These are phyloP conservation scores for Aspergillus bombycis DNA, from an alignment of 2,329 filamentous ascomycete species.

Conservation along the genomic window DNA sequence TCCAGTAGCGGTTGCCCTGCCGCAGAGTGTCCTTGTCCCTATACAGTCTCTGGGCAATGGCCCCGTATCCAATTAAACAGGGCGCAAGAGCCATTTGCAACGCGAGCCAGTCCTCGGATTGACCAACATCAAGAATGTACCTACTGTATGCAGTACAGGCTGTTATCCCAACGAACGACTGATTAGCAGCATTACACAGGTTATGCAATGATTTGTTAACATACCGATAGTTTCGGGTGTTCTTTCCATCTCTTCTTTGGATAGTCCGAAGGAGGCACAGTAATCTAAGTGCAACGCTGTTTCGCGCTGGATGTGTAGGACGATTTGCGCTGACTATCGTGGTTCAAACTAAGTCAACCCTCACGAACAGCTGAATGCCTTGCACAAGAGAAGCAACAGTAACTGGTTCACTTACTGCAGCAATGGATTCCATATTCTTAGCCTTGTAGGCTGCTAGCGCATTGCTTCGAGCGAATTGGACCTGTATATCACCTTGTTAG, in stretches of 20 bases:
- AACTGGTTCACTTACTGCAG: constrained; percentile 56
- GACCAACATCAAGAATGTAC: constrained; percentile 86
- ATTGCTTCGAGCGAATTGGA: constrained; percentile 86
- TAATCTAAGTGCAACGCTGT: constrained; percentile 81
- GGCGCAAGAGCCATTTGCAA: constrained; percentile 83
- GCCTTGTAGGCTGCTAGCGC: constrained; percentile 85
- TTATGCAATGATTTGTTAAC: constrained; percentile 1
- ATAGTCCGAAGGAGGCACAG: constrained; percentile 78
- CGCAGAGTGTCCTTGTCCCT: constrained; percentile 62
- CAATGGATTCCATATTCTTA: constrained; percentile 72
- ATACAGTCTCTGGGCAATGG: constrained; percentile 73
- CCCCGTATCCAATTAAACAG: constrained; percentile 86
- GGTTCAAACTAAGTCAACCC: constrained; percentile 1
- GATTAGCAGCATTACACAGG: constrained; percentile 7
- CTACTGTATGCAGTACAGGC: constrained; percentile 82
- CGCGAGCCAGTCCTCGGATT: constrained; percentile 84
- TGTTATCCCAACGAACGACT: constrained; percentile 24
- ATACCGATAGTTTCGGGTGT: constrained; percentile 75
- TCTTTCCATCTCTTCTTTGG: constrained; percentile 70
- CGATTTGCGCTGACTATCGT: constrained; percentile 65
- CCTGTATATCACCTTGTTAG: constrained; percentile 47
- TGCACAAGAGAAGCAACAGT: not conserved
- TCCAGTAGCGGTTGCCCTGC: constrained; percentile 76
- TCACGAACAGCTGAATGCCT: not conserved
- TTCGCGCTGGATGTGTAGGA: constrained; percentile 77